Percentiles rank a stretch among this genome's conserved stretches.
Evolutionary conservation across 129 eudicot species (phyloP).

Genomic region (Tagetes patula): DNA sequence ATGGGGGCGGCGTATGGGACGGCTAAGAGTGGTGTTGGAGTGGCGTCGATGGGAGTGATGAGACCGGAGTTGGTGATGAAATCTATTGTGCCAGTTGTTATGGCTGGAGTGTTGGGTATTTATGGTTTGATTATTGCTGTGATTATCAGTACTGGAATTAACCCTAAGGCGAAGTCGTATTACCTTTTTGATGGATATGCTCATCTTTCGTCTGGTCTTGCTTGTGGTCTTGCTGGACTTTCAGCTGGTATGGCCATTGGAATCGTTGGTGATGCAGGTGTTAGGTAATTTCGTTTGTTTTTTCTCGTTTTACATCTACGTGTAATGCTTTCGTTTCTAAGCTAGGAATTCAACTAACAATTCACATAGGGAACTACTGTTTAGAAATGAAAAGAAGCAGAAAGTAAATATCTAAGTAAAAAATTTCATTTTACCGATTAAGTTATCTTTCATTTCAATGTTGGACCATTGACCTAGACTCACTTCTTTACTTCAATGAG

Average conservation of each 20-base stretch:
- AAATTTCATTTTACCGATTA: too few species aligned
- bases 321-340: neutral
- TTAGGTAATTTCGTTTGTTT: slow-evolving; percentile 37
- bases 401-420: too few species aligned
- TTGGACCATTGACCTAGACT: too few species aligned
- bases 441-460: too few species aligned
- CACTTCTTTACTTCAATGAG: too few species aligned
- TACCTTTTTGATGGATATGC: slow-evolving; percentile 81
- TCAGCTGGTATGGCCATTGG: slow-evolving; percentile 94
- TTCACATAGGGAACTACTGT: too few species aligned
- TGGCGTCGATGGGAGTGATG: slow-evolving; percentile 94
- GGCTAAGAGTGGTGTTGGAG: slow-evolving; percentile 92
- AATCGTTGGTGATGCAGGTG: slow-evolving; percentile 84
- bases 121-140: slow-evolving; percentile 86
- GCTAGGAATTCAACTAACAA: too few species aligned
- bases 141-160: slow-evolving; percentile 80
- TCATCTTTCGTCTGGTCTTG: slow-evolving; percentile 79
- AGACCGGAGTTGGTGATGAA: slow-evolving; percentile 89
- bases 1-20: slow-evolving; percentile 93
- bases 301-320: neutral
- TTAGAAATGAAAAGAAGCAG: too few species aligned
- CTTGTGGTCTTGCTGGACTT: slow-evolving; percentile 85
- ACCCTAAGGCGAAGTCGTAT: slow-evolving; percentile 79
- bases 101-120: slow-evolving; percentile 90
- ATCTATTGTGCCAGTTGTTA: slow-evolving; percentile 85